phyloP scores from a whole-genome alignment of 2,329 filamentous ascomycete species.

The Penicillium fuscoglaucum region DNA sequence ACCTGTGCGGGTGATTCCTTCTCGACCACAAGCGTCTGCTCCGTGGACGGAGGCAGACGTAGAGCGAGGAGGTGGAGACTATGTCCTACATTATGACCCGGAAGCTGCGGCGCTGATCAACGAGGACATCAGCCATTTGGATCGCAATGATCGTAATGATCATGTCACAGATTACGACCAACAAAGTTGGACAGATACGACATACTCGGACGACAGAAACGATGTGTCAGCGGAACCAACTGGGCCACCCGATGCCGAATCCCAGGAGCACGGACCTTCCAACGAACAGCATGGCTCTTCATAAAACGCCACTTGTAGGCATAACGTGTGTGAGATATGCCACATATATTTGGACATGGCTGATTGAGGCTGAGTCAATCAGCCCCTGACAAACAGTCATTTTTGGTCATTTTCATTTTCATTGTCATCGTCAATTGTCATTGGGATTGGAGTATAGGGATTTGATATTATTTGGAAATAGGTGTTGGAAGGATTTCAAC shows the following conservation, averaged over 20 bases:
- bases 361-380: neutral
- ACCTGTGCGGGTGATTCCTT: constrained; percentile 61
- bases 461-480: no score
- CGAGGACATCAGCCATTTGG: constrained; percentile 22
- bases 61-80: constrained; percentile 28
- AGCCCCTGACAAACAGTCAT: neutral
- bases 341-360: neutral
- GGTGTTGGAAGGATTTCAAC: no score
- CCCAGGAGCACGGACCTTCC: neutral
- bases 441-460: no score
- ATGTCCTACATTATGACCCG: constrained; percentile 41
- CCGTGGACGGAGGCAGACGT: constrained; percentile 54
- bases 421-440: neutral
- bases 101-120: constrained; percentile 41
- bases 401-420: neutral
- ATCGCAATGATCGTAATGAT: constrained; percentile 8
- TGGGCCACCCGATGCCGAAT: neutral
- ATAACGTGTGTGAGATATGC: neutral
- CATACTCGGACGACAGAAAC: constrained; percentile 14
- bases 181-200: constrained; percentile 22
- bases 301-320: neutral
- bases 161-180: constrained; percentile 12
- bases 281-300: neutral
- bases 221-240: constrained; percentile 1
- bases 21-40: constrained; percentile 54